Evolutionary conservation across 192 early-diverging fungal genomes (phyloP).

Genomic region (Coemansia sp.): DNA sequence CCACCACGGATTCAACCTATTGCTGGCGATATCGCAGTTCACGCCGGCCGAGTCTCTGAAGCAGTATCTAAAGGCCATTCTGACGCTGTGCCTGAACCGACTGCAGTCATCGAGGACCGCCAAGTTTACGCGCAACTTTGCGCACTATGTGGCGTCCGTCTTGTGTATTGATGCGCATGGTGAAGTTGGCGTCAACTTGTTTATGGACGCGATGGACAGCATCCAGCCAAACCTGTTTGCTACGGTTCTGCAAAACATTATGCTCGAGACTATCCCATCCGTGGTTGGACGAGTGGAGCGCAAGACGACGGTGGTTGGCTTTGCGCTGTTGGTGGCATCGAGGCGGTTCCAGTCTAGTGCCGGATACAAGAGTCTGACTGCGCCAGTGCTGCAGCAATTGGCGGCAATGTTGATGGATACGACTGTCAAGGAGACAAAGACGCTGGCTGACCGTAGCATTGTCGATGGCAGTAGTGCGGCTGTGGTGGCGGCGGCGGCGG

Average conservation of each 20-base stretch:
- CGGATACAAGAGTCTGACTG: conserved; percentile 19
- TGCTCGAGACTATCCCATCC: conserved; percentile 40
- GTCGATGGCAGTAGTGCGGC: conserved; percentile 30
- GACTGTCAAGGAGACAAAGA: conserved; percentile 41
- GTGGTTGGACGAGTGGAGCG: conserved; percentile 51
- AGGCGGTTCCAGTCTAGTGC: conserved; percentile 24
- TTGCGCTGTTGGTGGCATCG: conserved; percentile 39
- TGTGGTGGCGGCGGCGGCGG: conserved; percentile 31
- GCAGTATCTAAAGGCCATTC: conserved; percentile 63
- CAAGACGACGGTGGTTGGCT: conserved; percentile 54
- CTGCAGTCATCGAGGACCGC: conserved; percentile 49
- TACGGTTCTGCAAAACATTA: conserved; percentile 42
- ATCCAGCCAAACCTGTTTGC: conserved; percentile 53
- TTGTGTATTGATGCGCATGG: conserved; percentile 37
- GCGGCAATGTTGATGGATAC: conserved; percentile 48
- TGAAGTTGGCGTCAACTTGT: conserved; percentile 25
- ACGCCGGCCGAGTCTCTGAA: conserved; percentile 67
- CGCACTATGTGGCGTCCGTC: conserved; percentile 44
- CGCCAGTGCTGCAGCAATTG: conserved; percentile 40
- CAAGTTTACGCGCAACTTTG: conserved; percentile 47
- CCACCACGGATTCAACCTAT: conserved; percentile 81
- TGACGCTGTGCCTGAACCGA: conserved; percentile 63
- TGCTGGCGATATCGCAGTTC: conserved; percentile 76
- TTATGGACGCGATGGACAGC: conserved; percentile 43
- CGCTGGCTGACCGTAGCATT: conserved; percentile 21